Evolutionary conservation across 345 rosid genomes (phyloP).

Genomic region (Noccaea bulbosa): DNA sequence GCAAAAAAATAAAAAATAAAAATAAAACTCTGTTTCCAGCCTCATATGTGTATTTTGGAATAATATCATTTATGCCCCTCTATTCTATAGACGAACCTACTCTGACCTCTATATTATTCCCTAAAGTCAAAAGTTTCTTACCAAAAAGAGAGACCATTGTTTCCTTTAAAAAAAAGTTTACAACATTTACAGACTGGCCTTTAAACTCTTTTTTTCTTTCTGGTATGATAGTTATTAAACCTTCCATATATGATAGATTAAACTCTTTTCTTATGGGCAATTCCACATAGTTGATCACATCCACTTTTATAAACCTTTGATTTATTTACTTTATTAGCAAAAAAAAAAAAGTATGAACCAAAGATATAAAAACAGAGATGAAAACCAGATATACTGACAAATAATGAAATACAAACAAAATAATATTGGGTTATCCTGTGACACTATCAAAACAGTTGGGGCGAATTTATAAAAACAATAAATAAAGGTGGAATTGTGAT

Average conservation of each 20-base stretch:
- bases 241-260: background rate
- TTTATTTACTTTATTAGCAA: background rate
- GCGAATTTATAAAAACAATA: no score
- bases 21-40: constrained; percentile 39
- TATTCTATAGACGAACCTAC: constrained; percentile 19
- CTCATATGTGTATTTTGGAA: constrained; percentile 38
- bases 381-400: background rate
- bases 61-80: constrained; percentile 31
- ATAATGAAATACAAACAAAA: no score
- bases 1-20: background rate
- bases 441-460: background rate
- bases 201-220: background rate
- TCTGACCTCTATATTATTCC: constrained; percentile 23
- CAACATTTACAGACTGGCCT: background rate
- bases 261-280: background rate
- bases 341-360: background rate
- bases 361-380: background rate
- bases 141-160: constrained; percentile 10
- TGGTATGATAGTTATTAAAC: background rate
- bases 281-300: background rate
- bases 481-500: constrained; percentile 10
- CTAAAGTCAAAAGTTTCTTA: constrained; percentile 35
- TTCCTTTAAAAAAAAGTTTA: background rate
- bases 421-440: background rate
- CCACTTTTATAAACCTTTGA: background rate